phyloP scores from a whole-genome alignment of 768 basidiomycete species.

The Leccinum truebloodii region DNA sequence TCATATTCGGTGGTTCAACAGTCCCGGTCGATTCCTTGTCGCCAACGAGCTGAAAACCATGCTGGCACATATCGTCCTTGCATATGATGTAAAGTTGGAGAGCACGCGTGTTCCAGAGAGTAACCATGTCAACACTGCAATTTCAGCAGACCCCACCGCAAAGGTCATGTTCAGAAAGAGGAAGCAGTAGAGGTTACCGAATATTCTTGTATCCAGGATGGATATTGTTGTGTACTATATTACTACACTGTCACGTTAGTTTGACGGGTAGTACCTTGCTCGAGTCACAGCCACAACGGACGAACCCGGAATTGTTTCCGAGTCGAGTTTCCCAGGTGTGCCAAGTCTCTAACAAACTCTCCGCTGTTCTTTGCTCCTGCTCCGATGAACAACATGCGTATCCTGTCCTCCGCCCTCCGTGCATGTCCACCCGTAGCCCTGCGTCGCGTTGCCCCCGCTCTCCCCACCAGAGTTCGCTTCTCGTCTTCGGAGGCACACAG shows the following conservation, averaged over 20 bases:
- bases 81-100: not conserved
- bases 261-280: not conserved
- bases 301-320: slow-evolving; percentile 14
- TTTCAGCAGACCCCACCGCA: not conserved
- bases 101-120: not conserved
- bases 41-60: slow-evolving; percentile 1
- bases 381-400: slow-evolving; percentile 47
- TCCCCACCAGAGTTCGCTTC: slow-evolving; percentile 35
- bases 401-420: slow-evolving; percentile 65
- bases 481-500: slow-evolving; percentile 62
- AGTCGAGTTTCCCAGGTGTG: slow-evolving; percentile 13
- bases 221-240: not conserved
- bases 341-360: not conserved
- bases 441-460: slow-evolving; percentile 47
- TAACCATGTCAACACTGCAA: not conserved
- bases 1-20: not conserved
- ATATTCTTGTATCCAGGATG: not conserved
- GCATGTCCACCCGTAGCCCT: slow-evolving; percentile 49
- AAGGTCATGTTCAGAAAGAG: not conserved
- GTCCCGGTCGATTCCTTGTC: slow-evolving; percentile 15
- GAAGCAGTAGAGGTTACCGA: not conserved
- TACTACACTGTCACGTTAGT: not conserved
- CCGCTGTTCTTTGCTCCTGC: slow-evolving; percentile 1
- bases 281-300: slow-evolving; percentile 23
- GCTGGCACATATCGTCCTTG: not conserved